Conservation (phyloP, 139 green algal species). For the Microglena sp. region DNA sequence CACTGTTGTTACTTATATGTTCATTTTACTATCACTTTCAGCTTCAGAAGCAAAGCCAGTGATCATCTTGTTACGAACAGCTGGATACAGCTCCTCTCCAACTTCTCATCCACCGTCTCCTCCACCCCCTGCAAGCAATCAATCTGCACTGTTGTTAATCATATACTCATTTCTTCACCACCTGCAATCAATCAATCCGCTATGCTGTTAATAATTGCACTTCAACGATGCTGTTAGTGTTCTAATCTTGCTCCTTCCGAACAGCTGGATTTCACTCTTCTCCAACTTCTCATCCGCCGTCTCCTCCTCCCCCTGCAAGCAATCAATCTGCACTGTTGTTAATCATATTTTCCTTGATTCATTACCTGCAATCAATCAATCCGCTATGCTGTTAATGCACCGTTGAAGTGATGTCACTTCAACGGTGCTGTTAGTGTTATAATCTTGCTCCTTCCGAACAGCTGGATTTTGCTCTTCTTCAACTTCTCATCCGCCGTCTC, state of each 20-base stretch:
- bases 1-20: no score
- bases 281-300: slow-evolving; percentile 3
- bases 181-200: not conserved
- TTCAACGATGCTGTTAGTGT: not conserved
- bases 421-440: not conserved
- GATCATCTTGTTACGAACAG: no score
- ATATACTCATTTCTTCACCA: no score
- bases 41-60: no score
- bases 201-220: not conserved
- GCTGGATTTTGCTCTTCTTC: not conserved
- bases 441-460: not conserved
- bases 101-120: slow-evolving; percentile 73
- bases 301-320: slow-evolving; percentile 20
- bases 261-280: not conserved
- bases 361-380: no score
- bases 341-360: no score
- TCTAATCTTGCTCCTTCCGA: not conserved
- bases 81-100: slow-evolving; percentile 33
- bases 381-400: not conserved
- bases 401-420: not conserved
- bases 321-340: no score
- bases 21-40: no score
- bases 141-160: no score
- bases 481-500: slow-evolving; percentile 10
- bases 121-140: slow-evolving; percentile 20